These are phyloP conservation scores for Penicillium olsonii DNA, from an alignment of 2,329 filamentous ascomycete genomes.

Conservation along the genomic window DNA sequence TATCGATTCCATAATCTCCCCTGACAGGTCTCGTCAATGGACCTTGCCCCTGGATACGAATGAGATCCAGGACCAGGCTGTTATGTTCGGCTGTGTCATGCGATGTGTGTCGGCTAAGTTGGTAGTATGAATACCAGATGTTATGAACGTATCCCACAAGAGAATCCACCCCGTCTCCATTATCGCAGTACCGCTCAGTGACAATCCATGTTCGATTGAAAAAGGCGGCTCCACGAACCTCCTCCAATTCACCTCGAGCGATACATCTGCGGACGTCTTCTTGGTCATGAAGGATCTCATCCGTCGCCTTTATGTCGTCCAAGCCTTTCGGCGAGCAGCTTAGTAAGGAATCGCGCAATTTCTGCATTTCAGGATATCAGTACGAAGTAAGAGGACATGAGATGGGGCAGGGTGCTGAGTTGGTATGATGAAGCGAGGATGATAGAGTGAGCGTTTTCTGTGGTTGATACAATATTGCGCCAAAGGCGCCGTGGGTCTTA, in stretches of 20 bases:
- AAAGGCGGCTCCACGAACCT: conserved; percentile 12
- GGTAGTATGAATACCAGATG: conserved; percentile 27
- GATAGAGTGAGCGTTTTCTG: no score
- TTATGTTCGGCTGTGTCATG: conserved; percentile 22
- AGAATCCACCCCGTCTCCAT: conserved; percentile 20
- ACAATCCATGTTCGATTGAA: conserved; percentile 16
- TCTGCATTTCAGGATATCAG: no score
- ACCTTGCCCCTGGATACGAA: conserved; percentile 23
- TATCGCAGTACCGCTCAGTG: conserved; percentile 17
- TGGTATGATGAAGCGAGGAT: no score
- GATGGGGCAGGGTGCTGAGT: no score
- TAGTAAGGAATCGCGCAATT: conserved; percentile 14
- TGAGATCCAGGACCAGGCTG: conserved; percentile 24
- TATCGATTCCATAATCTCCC: conserved; percentile 19
- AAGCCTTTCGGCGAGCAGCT: conserved; percentile 13
- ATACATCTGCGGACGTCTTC: conserved; percentile 1
- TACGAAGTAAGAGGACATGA: no score
- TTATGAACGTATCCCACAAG: conserved; percentile 19
- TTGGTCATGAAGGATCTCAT: neutral
- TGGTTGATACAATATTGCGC: no score
- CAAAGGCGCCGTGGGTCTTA: no score
- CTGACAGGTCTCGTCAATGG: conserved; percentile 16
- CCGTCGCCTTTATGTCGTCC: neutral
- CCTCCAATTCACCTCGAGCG: conserved; percentile 7
- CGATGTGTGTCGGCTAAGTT: conserved; percentile 16